Conservation (phyloP, 2,329 filamentous ascomycete species). For the Sporothrix pallida region DNA sequence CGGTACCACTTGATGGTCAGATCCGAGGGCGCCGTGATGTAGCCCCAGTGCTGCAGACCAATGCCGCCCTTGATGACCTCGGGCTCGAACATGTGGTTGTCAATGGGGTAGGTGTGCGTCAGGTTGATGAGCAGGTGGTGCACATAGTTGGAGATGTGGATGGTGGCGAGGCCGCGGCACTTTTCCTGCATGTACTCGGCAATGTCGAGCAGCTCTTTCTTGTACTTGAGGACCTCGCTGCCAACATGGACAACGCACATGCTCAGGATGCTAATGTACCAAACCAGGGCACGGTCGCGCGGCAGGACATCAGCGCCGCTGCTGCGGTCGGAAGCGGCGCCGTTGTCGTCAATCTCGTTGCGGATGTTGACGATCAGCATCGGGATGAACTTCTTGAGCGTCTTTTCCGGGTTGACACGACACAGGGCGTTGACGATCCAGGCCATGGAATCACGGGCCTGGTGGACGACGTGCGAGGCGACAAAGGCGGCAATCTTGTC, state of each 20-base stretch:
- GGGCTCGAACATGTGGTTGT: constrained; percentile 87
- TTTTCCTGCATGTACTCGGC: constrained; percentile 96
- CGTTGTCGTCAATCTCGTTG: constrained; percentile 96
- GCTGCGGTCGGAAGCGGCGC: constrained; percentile 91
- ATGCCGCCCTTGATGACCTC: constrained; percentile 72
- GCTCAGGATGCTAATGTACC: constrained; percentile 95
- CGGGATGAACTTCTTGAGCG: constrained; percentile 86
- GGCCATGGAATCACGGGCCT: constrained; percentile 95
- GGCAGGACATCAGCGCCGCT: constrained; percentile 93
- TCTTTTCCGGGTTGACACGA: constrained; percentile 94
- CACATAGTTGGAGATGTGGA: constrained; percentile 96
- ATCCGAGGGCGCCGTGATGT: constrained; percentile 72
- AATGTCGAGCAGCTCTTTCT: constrained; percentile 86
- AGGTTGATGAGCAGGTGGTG: constrained; percentile 94
- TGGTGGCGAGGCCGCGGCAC: constrained; percentile 89
- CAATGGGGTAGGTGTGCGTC: constrained; percentile 90
- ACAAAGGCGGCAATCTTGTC: constrained; percentile 94
- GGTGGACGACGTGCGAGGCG: constrained; percentile 91
- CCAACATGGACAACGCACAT: constrained; percentile 99
- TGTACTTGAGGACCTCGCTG: constrained; percentile 84
- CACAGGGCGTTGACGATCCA: constrained; percentile 97
- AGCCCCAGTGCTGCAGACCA: constrained; percentile 82
- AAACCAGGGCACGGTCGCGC: constrained; percentile 88
- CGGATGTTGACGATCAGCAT: constrained; percentile 90
- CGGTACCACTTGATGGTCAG: constrained; percentile 91